Percentiles rank a stretch among this genome's conserved stretches.
Evolutionary conservation across 2,329 filamentous ascomycete species (phyloP).

Genomic region (Ophiostoma pallidulum): DNA sequence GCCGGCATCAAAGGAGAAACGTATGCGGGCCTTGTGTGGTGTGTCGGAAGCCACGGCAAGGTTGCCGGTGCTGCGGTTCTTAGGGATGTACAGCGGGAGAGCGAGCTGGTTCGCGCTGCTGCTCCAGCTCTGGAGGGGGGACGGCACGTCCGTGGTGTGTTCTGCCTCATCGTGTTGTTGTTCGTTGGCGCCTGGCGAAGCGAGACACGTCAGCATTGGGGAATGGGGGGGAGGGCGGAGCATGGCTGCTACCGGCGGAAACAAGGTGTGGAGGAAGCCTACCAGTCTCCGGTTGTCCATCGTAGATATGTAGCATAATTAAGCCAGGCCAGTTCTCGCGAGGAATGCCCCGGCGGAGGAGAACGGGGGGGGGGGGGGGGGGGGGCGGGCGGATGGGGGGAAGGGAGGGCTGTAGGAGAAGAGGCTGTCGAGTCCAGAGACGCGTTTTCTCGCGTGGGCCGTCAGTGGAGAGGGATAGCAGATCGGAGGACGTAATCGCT

Average conservation of each 20-base stretch:
- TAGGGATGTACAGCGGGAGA: conserved; percentile 45
- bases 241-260: neutral
- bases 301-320: conserved; percentile 39
- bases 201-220: too few relatives aligned
- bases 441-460: neutral
- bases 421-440: neutral
- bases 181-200: conserved; percentile 30
- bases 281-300: conserved; percentile 34
- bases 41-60: conserved; percentile 39
- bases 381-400: neutral
- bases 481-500: neutral
- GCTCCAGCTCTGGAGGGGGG: neutral
- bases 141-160: conserved; percentile 15
- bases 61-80: conserved; percentile 58
- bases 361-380: neutral
- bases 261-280: conserved; percentile 4
- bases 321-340: conserved; percentile 16
- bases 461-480: neutral
- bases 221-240: neutral
- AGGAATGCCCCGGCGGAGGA: neutral
- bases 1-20: conserved; percentile 69
- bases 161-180: conserved; percentile 26
- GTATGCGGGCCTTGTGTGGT: conserved; percentile 53
- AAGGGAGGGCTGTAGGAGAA: neutral
- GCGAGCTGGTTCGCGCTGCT: conserved; percentile 37